A percentile compares a stretch with the other conserved stretches of the same genome.
phyloP scores from a whole-genome alignment of 805 yeast species.

The Candida pseudofarinosa region DNA sequence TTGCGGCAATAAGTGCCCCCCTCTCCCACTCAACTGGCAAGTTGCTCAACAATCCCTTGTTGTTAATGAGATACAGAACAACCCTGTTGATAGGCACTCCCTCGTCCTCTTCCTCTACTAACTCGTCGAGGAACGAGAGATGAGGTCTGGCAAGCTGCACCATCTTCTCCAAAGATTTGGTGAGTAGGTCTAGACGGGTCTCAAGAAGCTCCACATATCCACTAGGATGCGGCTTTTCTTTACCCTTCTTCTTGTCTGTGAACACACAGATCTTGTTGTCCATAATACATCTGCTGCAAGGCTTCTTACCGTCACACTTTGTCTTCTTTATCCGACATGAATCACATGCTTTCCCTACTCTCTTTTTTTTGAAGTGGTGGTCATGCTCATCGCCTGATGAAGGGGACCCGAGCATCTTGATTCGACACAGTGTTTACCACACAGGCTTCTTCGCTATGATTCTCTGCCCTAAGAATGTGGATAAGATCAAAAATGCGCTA shows the following conservation, averaged over 20 bases:
- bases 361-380: constrained; percentile 36
- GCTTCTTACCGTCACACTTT: constrained; percentile 60
- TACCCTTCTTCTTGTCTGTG: constrained; percentile 50
- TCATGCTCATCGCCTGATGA: constrained; percentile 5
- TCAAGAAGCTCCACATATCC: constrained; percentile 65
- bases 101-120: constrained; percentile 11
- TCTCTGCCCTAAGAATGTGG: no score
- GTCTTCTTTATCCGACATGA: constrained; percentile 60
- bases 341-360: constrained; percentile 66
- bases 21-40: constrained; percentile 44
- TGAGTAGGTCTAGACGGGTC: constrained; percentile 50
- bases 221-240: constrained; percentile 52
- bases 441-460: no score
- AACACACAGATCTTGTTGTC: constrained; percentile 60
- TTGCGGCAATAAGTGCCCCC: constrained; percentile 41
- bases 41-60: constrained; percentile 35
- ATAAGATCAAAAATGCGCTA: no score
- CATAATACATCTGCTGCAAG: constrained; percentile 51
- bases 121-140: constrained; percentile 21
- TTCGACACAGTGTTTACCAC: no score
- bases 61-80: constrained; percentile 38
- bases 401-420: constrained; percentile 5
- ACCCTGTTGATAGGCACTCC: constrained; percentile 45
- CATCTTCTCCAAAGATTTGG: constrained; percentile 45
- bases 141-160: constrained; percentile 27